Conservation (phyloP, 225 moss, liverwort and hornwort species). For the Pseudoscleropodium purum region DNA sequence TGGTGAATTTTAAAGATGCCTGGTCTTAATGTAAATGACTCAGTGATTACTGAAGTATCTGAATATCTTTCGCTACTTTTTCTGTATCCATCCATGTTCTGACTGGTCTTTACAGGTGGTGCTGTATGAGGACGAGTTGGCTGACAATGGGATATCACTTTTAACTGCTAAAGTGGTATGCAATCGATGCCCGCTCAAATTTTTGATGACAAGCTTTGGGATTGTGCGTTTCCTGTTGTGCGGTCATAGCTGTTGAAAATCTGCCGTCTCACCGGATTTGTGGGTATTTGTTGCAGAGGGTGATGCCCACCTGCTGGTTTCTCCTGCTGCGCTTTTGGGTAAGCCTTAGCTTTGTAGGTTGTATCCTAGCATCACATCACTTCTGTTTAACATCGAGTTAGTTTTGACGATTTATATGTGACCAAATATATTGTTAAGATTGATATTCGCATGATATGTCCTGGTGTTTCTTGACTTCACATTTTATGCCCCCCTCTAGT, state of each 20-base stretch:
- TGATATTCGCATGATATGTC: not conserved
- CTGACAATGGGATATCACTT: constrained; percentile 82
- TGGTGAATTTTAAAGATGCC: not conserved
- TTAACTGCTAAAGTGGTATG: constrained; percentile 81
- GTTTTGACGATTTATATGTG: not conserved
- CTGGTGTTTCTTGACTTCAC: not conserved
- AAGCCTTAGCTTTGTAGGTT: not conserved
- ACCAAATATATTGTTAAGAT: not conserved
- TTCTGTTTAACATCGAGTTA: not conserved
- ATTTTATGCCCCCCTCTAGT: not conserved
- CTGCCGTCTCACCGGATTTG: not conserved
- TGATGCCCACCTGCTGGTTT: constrained; percentile 91
- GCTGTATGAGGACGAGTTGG: constrained; percentile 85
- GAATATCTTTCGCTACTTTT: not conserved
- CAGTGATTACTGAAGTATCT: not conserved
- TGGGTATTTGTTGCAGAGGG: constrained; percentile 44
- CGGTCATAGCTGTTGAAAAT: not conserved
- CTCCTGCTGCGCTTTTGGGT: constrained; percentile 84
- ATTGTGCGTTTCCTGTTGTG: not conserved
- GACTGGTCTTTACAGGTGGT: constrained; percentile 48
- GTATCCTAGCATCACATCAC: not conserved
- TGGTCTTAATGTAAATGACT: not conserved
- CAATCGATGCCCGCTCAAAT: not conserved
- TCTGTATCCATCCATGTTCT: not conserved
- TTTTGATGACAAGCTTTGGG: not conserved